Evolutionary conservation across 352 stramenopile species (phyloP).

Genomic region (Globisporangium acanthophoron): DNA sequence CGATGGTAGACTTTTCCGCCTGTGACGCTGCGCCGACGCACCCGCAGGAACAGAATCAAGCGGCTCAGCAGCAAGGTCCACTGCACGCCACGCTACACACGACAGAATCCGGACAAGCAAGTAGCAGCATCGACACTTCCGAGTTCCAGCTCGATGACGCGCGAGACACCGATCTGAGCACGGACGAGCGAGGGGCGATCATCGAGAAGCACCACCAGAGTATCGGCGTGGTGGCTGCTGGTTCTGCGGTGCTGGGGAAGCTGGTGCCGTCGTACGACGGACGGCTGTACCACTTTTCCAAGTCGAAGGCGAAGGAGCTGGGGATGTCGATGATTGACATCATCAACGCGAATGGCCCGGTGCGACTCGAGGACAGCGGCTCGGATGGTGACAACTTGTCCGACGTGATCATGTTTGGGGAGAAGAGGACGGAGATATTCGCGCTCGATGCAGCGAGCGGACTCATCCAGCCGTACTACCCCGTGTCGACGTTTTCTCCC

Average conservation of each 20-base stretch:
- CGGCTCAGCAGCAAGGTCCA: not conserved
- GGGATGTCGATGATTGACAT: constrained; percentile 77
- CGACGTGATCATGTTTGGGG: constrained; percentile 70
- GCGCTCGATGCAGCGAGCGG: constrained; percentile 58
- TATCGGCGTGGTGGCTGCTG: constrained; percentile 22
- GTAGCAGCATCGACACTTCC: not conserved
- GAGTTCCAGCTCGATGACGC: constrained; percentile 24
- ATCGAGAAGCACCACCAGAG: constrained; percentile 22
- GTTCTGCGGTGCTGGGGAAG: constrained; percentile 38
- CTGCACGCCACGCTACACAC: not conserved
- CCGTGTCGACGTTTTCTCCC: constrained; percentile 15
- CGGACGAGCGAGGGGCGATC: constrained; percentile 19
- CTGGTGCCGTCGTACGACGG: constrained; percentile 76
- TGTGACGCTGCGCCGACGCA: constrained; percentile 18
- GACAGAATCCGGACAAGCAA: not conserved
- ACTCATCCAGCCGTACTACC: constrained; percentile 43
- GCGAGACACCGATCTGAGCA: constrained; percentile 10
- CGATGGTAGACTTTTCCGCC: constrained; percentile 69
- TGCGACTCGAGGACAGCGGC: constrained; percentile 36
- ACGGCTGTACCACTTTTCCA: constrained; percentile 67
- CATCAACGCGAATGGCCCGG: constrained; percentile 62
- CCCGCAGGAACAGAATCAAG: constrained; percentile 7
- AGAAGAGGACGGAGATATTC: constrained; percentile 75
- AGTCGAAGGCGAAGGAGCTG: constrained; percentile 55
- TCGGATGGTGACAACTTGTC: constrained; percentile 20